Conservation (phyloP, 352 stramenopile genomes). For the Pythium coloratum region DNA sequence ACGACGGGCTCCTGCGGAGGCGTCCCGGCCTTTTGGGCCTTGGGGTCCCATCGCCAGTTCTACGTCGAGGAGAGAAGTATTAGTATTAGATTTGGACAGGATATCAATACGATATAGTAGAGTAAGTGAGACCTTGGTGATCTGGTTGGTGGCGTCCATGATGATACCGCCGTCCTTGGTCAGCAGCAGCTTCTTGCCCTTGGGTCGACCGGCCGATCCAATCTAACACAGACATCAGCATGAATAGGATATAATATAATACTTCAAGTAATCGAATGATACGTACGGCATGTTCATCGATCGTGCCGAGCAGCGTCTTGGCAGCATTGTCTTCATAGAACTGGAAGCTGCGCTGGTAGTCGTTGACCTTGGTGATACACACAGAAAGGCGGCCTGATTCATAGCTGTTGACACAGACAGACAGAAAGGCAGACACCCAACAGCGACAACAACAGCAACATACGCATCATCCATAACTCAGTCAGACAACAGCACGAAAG, state of each 20-base stretch:
- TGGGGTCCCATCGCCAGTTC: constrained; percentile 65
- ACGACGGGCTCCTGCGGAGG: constrained; percentile 54
- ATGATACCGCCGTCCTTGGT: constrained; percentile 67
- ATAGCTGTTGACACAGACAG: constrained; percentile 36
- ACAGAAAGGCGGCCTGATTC: constrained; percentile 61
- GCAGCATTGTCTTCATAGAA: constrained; percentile 70
- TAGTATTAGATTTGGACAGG: too few relatives aligned
- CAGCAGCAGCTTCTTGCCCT: constrained; percentile 61
- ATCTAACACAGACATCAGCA: constrained; percentile 33
- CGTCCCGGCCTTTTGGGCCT: constrained; percentile 60
- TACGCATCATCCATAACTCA: background rate
- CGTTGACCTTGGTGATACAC: constrained; percentile 72
- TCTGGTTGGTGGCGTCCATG: constrained; percentile 44
- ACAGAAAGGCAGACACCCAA: background rate
- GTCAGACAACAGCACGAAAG: background rate
- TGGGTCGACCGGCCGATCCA: constrained; percentile 51
- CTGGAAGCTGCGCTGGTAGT: constrained; percentile 60
- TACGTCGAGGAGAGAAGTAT: background rate
- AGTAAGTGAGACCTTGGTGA: constrained; percentile 43
- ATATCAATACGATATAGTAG: background rate
- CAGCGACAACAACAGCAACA: background rate
- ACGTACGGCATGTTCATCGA: constrained; percentile 72
- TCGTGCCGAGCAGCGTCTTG: constrained; percentile 51
- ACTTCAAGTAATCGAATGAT: background rate
- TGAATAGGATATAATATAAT: background rate